Evolutionary conservation across 1,284 basidiomycete species (phyloP), one percentile per base, ranked within the genome.

Genomic region (Macrocystidia cucumis): DNA sequence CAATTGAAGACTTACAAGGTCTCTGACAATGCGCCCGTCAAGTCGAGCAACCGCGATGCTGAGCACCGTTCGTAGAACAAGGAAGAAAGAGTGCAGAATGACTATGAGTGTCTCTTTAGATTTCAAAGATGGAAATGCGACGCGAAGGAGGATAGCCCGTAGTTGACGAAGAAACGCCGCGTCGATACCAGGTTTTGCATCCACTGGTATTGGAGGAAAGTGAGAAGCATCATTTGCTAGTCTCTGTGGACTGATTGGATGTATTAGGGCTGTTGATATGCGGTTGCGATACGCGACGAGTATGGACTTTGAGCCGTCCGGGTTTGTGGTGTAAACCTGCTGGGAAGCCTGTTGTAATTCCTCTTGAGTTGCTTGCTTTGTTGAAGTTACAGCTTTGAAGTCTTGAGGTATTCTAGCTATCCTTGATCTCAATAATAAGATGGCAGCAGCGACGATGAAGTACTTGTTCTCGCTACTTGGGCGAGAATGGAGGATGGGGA

Each of bases 1-100:
- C 18, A 18, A 28, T 8, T 13, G 1, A 11, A 11, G 11, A 50
- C 63, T 37, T 34, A 87, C 91, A 38, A 97, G 67, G 57, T 95
- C 87, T 38, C 90, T 64, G 5, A 96, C 93, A 46, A 98, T 90
- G 25, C 78, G 66, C 7, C 95, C 93, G 53, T 98, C 93, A 7
- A 98, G 68, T 30, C 78, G 73, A 0, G 93, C 95, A 1, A 97
- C 93, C 3, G 80, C 73, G 2, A 97, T 77, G 48, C 87, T 91
- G 22, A 96, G 68, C 2, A 91, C 74, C 0, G 95, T 97, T 29
- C 95, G 66, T 26, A 90, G 61, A 1, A 98, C 73, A 33, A 98
- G 74, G 62, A 98, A 97, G 45, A 74, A 77, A 0, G 90, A 91
- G 58, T 98, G 92, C 0, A 86, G 59, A 3, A 77, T 52, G 11